These are phyloP conservation scores for Tricholoma sp. DNA, from an alignment of 768 basidiomycete genomes.

Conservation along the genomic window DNA sequence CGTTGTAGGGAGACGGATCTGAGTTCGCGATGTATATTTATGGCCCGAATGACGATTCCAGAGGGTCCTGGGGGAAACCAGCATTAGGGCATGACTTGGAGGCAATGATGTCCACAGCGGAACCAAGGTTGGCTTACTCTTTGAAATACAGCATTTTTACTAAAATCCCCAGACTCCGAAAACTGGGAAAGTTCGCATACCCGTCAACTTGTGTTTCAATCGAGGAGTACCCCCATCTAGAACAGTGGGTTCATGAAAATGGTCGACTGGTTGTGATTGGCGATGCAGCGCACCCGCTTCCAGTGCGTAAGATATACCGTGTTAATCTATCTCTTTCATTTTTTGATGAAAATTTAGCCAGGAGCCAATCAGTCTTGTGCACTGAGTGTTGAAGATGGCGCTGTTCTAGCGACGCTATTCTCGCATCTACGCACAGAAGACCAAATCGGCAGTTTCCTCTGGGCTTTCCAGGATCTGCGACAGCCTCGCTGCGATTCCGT, in stretches of 20 bases:
- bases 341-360: slow-evolving; percentile 27
- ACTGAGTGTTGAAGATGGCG: slow-evolving; percentile 55
- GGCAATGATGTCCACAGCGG: slow-evolving; percentile 23
- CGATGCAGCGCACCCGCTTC: slow-evolving; percentile 50
- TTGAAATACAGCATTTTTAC: background rate
- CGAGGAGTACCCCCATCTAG: slow-evolving; percentile 32
- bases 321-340: background rate
- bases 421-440: slow-evolving; percentile 41
- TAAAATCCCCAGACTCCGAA: slow-evolving; percentile 24
- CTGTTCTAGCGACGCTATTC: slow-evolving; percentile 55
- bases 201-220: slow-evolving; percentile 32
- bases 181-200: slow-evolving; percentile 30
- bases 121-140: slow-evolving; percentile 25
- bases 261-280: slow-evolving; percentile 46
- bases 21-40: slow-evolving; percentile 26
- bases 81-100: slow-evolving; percentile 26
- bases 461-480: slow-evolving; percentile 53
- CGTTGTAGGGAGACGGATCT: slow-evolving; percentile 31
- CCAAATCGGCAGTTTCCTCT: slow-evolving; percentile 46
- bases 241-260: slow-evolving; percentile 44
- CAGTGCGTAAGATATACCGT: slow-evolving; percentile 29
- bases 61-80: slow-evolving; percentile 22
- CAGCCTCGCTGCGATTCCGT: slow-evolving; percentile 41
- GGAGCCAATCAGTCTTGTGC: slow-evolving; percentile 45
- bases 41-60: slow-evolving; percentile 21